Evolutionary conservation across 2,329 filamentous ascomycete genomes (phyloP).

Genomic region (Scedosporium boydii): DNA sequence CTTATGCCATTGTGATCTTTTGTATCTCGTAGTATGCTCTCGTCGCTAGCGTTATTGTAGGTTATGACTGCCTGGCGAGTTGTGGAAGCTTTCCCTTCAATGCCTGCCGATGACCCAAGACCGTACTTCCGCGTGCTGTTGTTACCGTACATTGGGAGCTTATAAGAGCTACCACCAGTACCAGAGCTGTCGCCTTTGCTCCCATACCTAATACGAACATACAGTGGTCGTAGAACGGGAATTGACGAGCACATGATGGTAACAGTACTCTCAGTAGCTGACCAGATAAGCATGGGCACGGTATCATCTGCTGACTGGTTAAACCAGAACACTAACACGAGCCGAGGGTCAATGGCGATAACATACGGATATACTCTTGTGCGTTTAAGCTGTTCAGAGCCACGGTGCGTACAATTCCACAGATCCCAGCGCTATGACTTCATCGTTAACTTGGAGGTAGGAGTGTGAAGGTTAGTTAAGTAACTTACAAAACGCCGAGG

Average conservation of each 20-base stretch:
- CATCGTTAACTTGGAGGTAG: background rate
- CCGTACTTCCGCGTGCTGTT: background rate
- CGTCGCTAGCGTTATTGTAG: background rate
- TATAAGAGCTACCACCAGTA: background rate
- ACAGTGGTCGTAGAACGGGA: conserved; percentile 7
- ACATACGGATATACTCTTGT: conserved; percentile 13
- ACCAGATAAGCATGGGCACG: conserved; percentile 13
- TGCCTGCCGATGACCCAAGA: background rate
- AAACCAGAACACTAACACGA: background rate
- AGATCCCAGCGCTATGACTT: conserved; percentile 16
- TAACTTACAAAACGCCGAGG: conserved; percentile 28
- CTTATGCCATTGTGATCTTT: background rate
- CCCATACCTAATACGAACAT: background rate
- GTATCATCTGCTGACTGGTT: conserved; percentile 9
- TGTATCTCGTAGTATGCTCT: background rate
- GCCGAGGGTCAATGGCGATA: background rate
- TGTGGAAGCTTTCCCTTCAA: background rate
- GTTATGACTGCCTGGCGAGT: background rate
- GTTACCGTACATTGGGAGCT: background rate
- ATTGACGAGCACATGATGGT: conserved; percentile 12
- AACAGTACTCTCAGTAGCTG: conserved; percentile 13
- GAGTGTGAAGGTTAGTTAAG: background rate
- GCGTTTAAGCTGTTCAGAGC: conserved; percentile 19
- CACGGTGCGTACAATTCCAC: conserved; percentile 18
- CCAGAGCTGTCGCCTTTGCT: background rate